Base-by-base conservation (phyloP, 129 eudicot genomes). In the Arctium lappa region DNA sequence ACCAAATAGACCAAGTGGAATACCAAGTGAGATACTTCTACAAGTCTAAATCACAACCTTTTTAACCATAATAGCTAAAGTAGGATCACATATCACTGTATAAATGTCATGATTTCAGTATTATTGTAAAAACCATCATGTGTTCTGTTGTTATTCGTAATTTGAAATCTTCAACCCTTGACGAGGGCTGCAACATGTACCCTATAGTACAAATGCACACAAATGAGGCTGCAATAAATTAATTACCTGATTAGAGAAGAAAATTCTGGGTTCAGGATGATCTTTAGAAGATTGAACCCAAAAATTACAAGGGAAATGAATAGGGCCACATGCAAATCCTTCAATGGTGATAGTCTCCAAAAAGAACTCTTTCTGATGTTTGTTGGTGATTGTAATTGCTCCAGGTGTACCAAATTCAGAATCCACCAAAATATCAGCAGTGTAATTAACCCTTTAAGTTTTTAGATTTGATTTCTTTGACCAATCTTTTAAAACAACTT, bases 241-340 rank as follows among this genome's bases (percentile, higher is more conserved):
- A 22, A 68, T 76, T 85, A 93, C 99, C 99, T 96, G 90, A 84
- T 96, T 93, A 85, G 93, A 86, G 84, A 91, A 96, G 84, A 96
- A 96, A 31, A 93, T 85, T 65, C 99, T 86, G 65, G 93, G 90
- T 37, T 82, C 87, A 66, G 95, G 94, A 83, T 89, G 91, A 87
- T 93, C 94, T 85, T 86, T 89, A 39, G 53, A 82, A 63, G 98
- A 86, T 78, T 96, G 99, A 76, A 96, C 97, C 98, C 99, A 93
- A 29, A 98, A 96, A 79, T 93, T 91, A 82, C 99, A 96, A 81
- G 99, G 91, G 53, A 96, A 96, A 89, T 96, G 98, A 65, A 96
- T 89, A 6, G 98, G 97, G 13, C 99, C 98, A 85, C 89, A 87
- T 12, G 99, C 98, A 80, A 96, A 96, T 42, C 98, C 99, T 89